Base-by-base conservation (phyloP, 1,284 basidiomycete species). In the Termitomyces sp. region DNA sequence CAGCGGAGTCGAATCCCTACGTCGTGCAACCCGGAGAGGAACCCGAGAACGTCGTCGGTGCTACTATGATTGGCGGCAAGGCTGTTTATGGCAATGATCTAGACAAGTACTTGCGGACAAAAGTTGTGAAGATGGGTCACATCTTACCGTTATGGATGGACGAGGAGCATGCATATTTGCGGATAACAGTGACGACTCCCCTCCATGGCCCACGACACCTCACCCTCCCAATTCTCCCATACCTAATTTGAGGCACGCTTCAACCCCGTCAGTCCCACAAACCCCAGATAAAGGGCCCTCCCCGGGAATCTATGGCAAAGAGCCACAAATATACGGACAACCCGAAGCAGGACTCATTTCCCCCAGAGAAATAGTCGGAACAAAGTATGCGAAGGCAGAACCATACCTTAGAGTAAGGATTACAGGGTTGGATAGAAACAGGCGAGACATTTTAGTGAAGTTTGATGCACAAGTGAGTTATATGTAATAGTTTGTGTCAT, bases 121-220 rank as follows among this genome's bases (percentile, higher is more conserved):
- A 99, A 70, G 86, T 99, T 18, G 76, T 94, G 65, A 79, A 88
- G 55, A 99, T 99, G 97, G 97, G 97, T 9, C 96, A 99, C 69
- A 86, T 96, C 74, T 72, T 97, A 24, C 83, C 86, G 26, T 66
- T 92, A 47, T 75, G 69, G 72, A 67, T 78, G 66, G 71, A n/a
- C n/a, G n/a, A 73, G 21, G 52, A 49, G 24, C 49, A 33, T 16
- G 51, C 44, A 68, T 73, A 46, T 81, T 78, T 59, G 73, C 67
- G 2, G 72, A 70, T 51, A 64, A 62, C 47, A 71, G 73, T 26
- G 62, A 68, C 28, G 68, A 73, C 24, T 55, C 63, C 4, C 79
- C 81, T 30, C 77, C 79, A 11, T 83, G 81, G 80, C 81, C 81
- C 5, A 80, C 81, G 8, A 81, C 80, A 8, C 80, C 80, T 18